phyloP scores from a whole-genome alignment of 2,329 filamentous ascomycete species.

The Amesomyces nigricolor region DNA sequence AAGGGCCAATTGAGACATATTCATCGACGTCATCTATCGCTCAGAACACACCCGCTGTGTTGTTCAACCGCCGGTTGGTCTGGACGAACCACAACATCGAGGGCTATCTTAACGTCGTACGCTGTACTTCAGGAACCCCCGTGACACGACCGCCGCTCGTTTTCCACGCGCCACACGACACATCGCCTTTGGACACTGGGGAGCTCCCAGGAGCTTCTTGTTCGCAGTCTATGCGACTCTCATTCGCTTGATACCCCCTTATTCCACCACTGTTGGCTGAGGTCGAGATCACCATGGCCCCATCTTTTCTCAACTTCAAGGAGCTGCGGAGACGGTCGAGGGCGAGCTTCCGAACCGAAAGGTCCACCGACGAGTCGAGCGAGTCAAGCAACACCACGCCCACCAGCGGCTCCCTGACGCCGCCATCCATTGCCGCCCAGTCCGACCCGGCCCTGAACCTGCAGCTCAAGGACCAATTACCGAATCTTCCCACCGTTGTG shows the following conservation, averaged over 20 bases:
- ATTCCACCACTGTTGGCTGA: neutral
- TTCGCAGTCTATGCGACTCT: neutral
- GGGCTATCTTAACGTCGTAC: neutral
- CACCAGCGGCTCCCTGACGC: conserved; percentile 66
- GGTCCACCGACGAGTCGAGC: conserved; percentile 57
- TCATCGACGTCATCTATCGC: conserved; percentile 13
- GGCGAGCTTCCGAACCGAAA: conserved; percentile 64
- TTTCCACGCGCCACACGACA: conserved; percentile 3
- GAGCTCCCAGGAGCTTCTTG: neutral
- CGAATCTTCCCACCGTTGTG: conserved; percentile 29
- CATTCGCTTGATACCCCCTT: neutral
- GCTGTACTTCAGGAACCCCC: neutral
- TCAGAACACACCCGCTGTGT: conserved; percentile 1
- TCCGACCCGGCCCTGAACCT: conserved; percentile 62
- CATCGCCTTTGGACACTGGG: neutral
- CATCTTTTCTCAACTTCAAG: conserved; percentile 62
- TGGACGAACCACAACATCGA: neutral
- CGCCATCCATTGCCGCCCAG: conserved; percentile 64
- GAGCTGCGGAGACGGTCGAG: conserved; percentile 71
- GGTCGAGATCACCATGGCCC: conserved; percentile 42
- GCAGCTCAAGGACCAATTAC: conserved; percentile 45
- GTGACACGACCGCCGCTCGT: neutral
- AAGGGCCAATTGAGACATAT: conserved; percentile 3
- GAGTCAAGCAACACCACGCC: conserved; percentile 56
- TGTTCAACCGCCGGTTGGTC: neutral